These are phyloP conservation scores for Naganishia antarctica DNA, from an alignment of 768 basidiomycete genomes.

Conservation along the genomic window DNA sequence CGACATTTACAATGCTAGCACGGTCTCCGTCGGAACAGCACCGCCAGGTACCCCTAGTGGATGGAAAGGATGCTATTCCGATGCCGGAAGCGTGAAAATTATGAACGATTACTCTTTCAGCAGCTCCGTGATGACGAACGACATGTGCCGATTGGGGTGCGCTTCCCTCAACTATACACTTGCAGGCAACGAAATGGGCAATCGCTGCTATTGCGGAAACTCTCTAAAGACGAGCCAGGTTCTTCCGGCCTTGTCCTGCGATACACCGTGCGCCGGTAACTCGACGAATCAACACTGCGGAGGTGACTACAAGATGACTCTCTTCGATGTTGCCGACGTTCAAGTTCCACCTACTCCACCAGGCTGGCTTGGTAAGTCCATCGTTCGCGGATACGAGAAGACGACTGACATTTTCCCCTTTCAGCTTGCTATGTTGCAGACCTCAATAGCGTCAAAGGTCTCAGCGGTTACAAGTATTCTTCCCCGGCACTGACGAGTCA, in stretches of 20 bases:
- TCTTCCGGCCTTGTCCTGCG: conserved; percentile 7
- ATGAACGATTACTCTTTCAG: conserved; percentile 32
- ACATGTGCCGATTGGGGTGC: conserved; percentile 27
- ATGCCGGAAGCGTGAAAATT: conserved; percentile 25
- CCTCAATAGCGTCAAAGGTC: conserved; percentile 7
- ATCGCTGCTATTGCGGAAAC: conserved; percentile 36
- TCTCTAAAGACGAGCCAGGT: neutral
- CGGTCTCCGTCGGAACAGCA: conserved; percentile 5
- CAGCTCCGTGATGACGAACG: conserved; percentile 5
- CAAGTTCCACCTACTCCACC: conserved; percentile 5
- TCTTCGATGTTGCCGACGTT: neutral
- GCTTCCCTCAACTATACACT: conserved; percentile 26
- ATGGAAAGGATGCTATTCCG: conserved; percentile 33
- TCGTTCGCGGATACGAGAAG: neutral
- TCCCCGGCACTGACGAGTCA: conserved; percentile 31
- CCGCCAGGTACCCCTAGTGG: conserved; percentile 17
- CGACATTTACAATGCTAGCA: conserved; percentile 32
- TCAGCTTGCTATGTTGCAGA: conserved; percentile 11
- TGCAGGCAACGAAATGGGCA: conserved; percentile 28
- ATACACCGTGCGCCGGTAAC: neutral
- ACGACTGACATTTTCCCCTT: neutral
- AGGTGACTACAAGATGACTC: conserved; percentile 10
- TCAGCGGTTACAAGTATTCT: neutral
- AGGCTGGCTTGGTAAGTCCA: conserved; percentile 5
- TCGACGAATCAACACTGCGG: conserved; percentile 18